Percentiles rank a stretch among this genome's conserved stretches.
Conservation (phyloP, 1,139 yeast species). For the Diutina sp. region DNA sequence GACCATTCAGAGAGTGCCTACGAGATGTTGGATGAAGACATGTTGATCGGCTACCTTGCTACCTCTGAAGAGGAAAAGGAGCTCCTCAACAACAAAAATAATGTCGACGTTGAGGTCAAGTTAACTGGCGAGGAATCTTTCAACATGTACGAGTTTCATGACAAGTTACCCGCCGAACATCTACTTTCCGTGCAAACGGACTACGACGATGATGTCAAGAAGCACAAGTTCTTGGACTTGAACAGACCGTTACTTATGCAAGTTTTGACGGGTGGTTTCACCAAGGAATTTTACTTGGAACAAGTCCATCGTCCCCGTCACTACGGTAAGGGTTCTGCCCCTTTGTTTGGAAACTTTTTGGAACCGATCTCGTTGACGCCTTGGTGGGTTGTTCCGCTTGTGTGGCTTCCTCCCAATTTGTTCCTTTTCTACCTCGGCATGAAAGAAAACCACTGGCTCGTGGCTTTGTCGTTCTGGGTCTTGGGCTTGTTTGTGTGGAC, state of each 20-base stretch:
- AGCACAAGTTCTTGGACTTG: constrained; percentile 79
- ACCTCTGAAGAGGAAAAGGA: constrained; percentile 31
- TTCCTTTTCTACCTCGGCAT: constrained; percentile 33
- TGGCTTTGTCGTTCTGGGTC: constrained; percentile 31
- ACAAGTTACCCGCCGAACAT: constrained; percentile 58
- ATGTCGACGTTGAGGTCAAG: constrained; percentile 30
- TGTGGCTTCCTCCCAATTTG: constrained; percentile 78
- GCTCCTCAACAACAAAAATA: constrained; percentile 26
- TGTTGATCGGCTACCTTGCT: constrained; percentile 36
- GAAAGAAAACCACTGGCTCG: constrained; percentile 16
- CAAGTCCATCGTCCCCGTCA: constrained; percentile 98
- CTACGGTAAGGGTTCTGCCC: constrained; percentile 74
- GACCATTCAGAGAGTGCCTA: constrained; percentile 79
- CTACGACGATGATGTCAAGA: constrained; percentile 50
- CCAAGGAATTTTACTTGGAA: constrained; percentile 83
- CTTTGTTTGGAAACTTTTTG: constrained; percentile 37
- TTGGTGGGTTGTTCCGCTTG: constrained; percentile 64
- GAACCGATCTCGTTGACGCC: constrained; percentile 37
- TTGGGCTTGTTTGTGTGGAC: constrained; percentile 87
- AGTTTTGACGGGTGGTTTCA: constrained; percentile 58
- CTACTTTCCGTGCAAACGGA: constrained; percentile 71
- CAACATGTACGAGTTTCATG: constrained; percentile 35
- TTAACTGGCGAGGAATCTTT: constrained; percentile 12
- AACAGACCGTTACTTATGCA: constrained; percentile 71
- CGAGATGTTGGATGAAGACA: constrained; percentile 73